A percentile compares a stretch with the other conserved stretches of the same genome.
phyloP scores from a whole-genome alignment of 139 green algal species.

The Ettlia oleoabundans region DNA sequence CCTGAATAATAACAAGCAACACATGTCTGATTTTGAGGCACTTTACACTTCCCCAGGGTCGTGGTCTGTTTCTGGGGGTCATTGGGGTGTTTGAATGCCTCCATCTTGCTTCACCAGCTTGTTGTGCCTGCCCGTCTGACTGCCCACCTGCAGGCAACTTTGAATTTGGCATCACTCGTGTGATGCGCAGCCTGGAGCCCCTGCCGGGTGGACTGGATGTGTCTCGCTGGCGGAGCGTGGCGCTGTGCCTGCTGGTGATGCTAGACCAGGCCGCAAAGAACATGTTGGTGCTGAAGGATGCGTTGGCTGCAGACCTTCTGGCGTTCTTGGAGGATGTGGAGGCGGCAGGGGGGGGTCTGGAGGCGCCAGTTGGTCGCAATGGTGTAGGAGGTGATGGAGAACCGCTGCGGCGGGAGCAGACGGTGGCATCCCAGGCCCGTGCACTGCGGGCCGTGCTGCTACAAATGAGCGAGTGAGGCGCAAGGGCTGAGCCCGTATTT shows the following conservation, averaged over 20 bases:
- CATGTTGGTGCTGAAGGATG: slow-evolving; percentile 83
- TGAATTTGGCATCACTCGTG: slow-evolving; percentile 88
- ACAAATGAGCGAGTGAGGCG: slow-evolving; percentile 26
- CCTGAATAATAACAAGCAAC: too few species aligned
- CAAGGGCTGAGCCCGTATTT: too few species aligned
- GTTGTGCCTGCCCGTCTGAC: neutral
- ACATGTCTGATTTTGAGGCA: too few species aligned
- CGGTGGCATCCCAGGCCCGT: slow-evolving; percentile 7
- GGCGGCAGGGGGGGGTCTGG: slow-evolving; percentile 43
- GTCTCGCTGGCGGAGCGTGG: slow-evolving; percentile 79
- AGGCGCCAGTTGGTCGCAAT: neutral
- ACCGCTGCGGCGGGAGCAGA: neutral
- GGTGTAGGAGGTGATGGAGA: neutral
- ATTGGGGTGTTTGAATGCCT: too few species aligned
- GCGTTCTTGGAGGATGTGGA: slow-evolving; percentile 72
- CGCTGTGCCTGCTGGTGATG: slow-evolving; percentile 81
- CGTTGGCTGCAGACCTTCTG: slow-evolving; percentile 72
- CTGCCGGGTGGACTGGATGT: slow-evolving; percentile 84
- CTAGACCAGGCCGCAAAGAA: slow-evolving; percentile 85
- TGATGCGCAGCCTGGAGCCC: slow-evolving; percentile 90
- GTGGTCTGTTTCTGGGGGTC: too few species aligned
- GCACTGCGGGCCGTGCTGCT: slow-evolving; percentile 13
- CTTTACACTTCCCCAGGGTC: too few species aligned
- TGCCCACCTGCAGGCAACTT: slow-evolving; percentile 24
- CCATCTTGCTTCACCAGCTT: too few species aligned